phyloP scores from a whole-genome alignment of 192 early-diverging fungal species.

The Gorgonomyces haynaldii region DNA sequence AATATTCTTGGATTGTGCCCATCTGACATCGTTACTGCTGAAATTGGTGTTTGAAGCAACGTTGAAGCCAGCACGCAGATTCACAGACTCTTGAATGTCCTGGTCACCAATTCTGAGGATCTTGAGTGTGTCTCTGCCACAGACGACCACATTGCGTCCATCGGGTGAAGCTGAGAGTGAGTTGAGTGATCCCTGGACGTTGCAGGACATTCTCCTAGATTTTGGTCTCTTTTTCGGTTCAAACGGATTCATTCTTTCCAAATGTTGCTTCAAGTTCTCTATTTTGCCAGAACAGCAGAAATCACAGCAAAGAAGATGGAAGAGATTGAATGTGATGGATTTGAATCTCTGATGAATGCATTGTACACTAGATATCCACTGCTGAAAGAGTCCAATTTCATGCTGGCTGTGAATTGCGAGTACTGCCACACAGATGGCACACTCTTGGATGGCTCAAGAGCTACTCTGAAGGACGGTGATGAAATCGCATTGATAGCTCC shows the following conservation, averaged over 20 bases:
- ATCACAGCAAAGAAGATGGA: background rate
- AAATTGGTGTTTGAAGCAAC: slow-evolving; percentile 41
- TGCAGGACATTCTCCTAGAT: background rate
- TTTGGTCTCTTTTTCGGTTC: background rate
- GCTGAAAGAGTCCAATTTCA: background rate
- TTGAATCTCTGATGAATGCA: background rate
- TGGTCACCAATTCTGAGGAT: background rate
- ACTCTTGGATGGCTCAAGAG: background rate
- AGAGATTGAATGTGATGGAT: background rate
- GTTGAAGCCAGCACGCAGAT: slow-evolving; percentile 50
- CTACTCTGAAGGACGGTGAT: background rate
- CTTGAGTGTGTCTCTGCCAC: slow-evolving; percentile 3
- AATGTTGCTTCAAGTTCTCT: too few relatives aligned
- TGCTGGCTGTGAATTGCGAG: slow-evolving; percentile 3
- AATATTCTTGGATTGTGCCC: slow-evolving; percentile 51
- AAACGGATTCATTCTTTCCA: too few relatives aligned
- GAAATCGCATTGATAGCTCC: slow-evolving; percentile 3
- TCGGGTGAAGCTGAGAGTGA: background rate
- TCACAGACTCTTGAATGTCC: slow-evolving; percentile 37
- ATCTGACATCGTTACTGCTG: slow-evolving; percentile 64
- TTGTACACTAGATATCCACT: background rate
- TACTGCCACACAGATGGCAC: background rate
- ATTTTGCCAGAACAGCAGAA: background rate
- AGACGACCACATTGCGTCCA: background rate
- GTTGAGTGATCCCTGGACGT: background rate